Percentiles rank a stretch among this genome's conserved stretches.
Conservation (phyloP, 2,329 filamentous ascomycete species). For the Pseudonectria buxi region DNA sequence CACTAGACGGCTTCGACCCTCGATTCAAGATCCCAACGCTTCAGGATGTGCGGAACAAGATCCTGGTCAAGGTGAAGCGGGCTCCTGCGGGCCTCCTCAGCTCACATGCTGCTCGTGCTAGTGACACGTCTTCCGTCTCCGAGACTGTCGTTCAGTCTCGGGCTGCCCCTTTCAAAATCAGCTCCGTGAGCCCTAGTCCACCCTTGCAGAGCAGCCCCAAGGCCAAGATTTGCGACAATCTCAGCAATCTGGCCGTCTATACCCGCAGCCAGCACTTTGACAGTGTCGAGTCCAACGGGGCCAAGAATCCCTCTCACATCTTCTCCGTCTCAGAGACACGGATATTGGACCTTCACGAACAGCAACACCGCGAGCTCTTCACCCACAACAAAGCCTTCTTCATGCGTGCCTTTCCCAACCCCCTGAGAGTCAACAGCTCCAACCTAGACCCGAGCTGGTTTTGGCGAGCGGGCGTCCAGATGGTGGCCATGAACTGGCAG, state of each 20-base stretch:
- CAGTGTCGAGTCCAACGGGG: slow-evolving; percentile 58
- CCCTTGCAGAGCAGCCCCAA: slow-evolving; percentile 34
- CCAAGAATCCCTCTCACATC: slow-evolving; percentile 58
- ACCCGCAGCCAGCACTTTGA: slow-evolving; percentile 79
- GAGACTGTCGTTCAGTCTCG: slow-evolving; percentile 35
- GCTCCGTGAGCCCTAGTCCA: slow-evolving; percentile 6
- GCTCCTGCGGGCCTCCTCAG: slow-evolving; percentile 33
- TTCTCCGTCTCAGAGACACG: slow-evolving; percentile 84
- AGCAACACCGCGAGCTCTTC: slow-evolving; percentile 69
- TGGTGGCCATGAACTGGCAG: slow-evolving; percentile 98
- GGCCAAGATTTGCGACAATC: slow-evolving; percentile 57
- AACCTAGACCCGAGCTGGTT: slow-evolving; percentile 90
- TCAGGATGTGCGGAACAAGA: slow-evolving; percentile 67
- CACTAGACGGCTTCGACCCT: slow-evolving; percentile 44
- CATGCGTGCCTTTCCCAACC: slow-evolving; percentile 87
- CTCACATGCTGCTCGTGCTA: slow-evolving; percentile 18
- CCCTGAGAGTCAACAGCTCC: slow-evolving; percentile 72
- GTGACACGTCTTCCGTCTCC: slow-evolving; percentile 34
- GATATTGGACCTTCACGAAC: slow-evolving; percentile 52
- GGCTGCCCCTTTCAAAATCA: slow-evolving; percentile 6
- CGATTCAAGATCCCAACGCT: slow-evolving; percentile 59
- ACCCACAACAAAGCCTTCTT: slow-evolving; percentile 81
- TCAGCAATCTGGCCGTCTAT: slow-evolving; percentile 75
- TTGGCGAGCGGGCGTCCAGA: slow-evolving; percentile 92
- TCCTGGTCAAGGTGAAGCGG: slow-evolving; percentile 75